Percentiles rank a stretch among this genome's conserved stretches.
phyloP scores from a whole-genome alignment of 345 rosid species.

The Gossypium sturtianum region DNA sequence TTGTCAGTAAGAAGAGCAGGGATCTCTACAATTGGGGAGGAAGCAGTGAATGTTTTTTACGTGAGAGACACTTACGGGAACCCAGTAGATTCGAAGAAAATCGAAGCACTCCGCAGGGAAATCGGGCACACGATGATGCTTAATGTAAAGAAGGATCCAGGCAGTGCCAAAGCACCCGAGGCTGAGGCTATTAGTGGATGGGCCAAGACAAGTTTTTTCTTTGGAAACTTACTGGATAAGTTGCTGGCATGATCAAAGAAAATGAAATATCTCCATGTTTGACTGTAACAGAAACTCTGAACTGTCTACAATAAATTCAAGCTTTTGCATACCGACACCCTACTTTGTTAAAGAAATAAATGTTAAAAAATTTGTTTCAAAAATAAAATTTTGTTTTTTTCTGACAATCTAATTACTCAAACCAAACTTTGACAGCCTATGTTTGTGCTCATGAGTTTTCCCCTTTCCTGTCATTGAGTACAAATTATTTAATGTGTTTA shows the following conservation, averaged over 20 bases:
- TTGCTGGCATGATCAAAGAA: slow-evolving; percentile 45
- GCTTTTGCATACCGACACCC: not conserved
- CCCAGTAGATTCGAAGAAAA: slow-evolving; percentile 48
- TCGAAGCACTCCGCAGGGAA: slow-evolving; percentile 74
- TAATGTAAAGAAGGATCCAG: slow-evolving; percentile 63
- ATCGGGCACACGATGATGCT: slow-evolving; percentile 83
- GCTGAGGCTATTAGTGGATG: slow-evolving; percentile 48
- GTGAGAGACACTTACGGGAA: slow-evolving; percentile 22
- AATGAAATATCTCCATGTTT: slow-evolving; percentile 1
- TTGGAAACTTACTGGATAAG: slow-evolving; percentile 75
- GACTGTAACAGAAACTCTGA: slow-evolving; percentile 6
- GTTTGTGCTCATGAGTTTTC: no score
- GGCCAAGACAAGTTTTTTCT: slow-evolving; percentile 85
- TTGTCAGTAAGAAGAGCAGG: slow-evolving; percentile 78
- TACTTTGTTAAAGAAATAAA: not conserved
- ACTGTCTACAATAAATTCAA: not conserved
- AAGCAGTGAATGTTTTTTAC: slow-evolving; percentile 80
- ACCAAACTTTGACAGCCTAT: not conserved
- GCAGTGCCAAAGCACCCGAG: slow-evolving; percentile 38
- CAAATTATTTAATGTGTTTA: no score
- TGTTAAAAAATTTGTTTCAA: not conserved
- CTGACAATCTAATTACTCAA: not conserved
- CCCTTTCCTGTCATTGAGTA: no score
- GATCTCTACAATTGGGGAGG: slow-evolving; percentile 77
- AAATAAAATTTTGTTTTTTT: not conserved